Conservation (phyloP, 208 protist genomes). For the Trypanosoma lewisi region DNA sequence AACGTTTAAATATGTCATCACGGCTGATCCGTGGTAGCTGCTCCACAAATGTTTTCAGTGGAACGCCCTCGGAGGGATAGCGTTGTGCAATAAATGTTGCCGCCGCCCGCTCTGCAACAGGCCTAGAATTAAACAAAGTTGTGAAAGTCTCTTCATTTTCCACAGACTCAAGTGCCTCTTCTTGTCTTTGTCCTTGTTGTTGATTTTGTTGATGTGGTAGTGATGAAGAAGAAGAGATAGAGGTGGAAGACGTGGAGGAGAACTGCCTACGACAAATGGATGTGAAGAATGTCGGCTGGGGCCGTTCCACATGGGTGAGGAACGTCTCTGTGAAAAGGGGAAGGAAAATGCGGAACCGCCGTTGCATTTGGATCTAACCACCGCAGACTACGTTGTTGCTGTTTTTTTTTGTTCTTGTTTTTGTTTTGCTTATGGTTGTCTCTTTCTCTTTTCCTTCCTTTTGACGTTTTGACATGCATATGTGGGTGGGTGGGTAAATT, state of each 20-base stretch:
- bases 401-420: too few relatives aligned
- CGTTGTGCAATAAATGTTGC: constrained; percentile 38
- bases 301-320: not conserved
- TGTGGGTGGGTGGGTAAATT: not conserved
- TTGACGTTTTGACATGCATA: not conserved
- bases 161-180: constrained; percentile 5
- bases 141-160: not conserved
- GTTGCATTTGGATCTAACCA: not conserved
- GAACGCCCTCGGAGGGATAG: constrained; percentile 21
- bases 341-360: not conserved
- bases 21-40: constrained; percentile 38
- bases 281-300: not conserved
- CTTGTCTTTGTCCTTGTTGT: too few relatives aligned
- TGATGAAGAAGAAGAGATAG: too few relatives aligned
- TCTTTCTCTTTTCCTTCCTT: not conserved
- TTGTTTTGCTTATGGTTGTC: too few relatives aligned
- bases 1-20: constrained; percentile 43
- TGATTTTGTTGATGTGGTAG: too few relatives aligned
- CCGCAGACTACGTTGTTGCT: too few relatives aligned
- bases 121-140: constrained; percentile 24
- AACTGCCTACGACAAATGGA: not conserved
- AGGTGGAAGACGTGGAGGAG: too few relatives aligned
- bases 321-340: not conserved
- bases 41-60: constrained; percentile 55
- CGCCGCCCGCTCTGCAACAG: constrained; percentile 46